A percentile compares a stretch with the other conserved stretches of the same genome.
Evolutionary conservation across 148 eudicot species (phyloP).

Genomic region (Vaccinium vitisidaea): DNA sequence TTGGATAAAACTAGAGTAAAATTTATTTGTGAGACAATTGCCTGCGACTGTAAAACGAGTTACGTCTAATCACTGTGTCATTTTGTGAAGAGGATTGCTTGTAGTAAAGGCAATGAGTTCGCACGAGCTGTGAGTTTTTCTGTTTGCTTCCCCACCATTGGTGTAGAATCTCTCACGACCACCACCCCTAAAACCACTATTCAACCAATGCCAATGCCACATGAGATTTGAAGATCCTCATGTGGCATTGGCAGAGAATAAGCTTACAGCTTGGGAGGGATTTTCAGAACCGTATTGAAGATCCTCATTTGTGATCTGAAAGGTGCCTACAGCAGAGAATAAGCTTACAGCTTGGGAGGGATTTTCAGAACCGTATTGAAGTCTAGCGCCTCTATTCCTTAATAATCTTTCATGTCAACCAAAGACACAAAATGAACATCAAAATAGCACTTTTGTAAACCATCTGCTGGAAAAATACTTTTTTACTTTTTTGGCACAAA

Average conservation of each 20-base stretch:
- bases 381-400: neutral
- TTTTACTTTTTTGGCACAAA: neutral
- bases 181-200: neutral
- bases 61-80: neutral
- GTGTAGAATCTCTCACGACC: neutral
- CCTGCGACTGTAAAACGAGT: neutral
- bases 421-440: neutral
- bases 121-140: neutral
- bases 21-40: neutral
- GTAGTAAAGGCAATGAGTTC: neutral
- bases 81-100: neutral
- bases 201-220: neutral
- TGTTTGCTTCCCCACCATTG: neutral
- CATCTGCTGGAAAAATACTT: neutral
- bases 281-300: neutral
- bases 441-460: neutral
- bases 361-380: neutral
- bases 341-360: neutral
- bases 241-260: neutral
- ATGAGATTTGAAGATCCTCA: neutral
- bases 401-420: neutral
- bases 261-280: neutral
- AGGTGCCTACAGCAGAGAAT: neutral
- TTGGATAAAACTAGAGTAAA: neutral
- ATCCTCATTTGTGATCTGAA: neutral